Base-by-base conservation (phyloP, 768 basidiomycete genomes). In the Termitomyces sp. region DNA sequence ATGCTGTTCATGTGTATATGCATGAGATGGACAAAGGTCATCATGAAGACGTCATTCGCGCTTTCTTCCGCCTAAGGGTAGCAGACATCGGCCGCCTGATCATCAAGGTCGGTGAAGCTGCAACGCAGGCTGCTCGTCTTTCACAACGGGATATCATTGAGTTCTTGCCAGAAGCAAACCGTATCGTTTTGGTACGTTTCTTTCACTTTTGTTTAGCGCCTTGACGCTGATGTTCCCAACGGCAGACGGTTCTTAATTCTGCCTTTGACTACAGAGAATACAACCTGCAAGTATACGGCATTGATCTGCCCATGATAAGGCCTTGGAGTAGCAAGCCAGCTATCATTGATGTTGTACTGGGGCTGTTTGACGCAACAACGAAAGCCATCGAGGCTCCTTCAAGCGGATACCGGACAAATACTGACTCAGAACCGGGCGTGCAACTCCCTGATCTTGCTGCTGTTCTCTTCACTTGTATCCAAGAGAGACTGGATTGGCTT, bases 321-420 rank as follows among this genome's bases (percentile, higher is more conserved):
- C 86, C 91, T 0, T 98, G 95, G 96, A 93, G 93, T 18, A 91
- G 92, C 66, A 78, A 78, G 48, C 76, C 85, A 3, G 68, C 75
- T 0, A 70, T 91, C 16, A 83, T 96, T 54, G 89, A 93, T 45
- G 78, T 84, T 9, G 71, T 90, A 6, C 77, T 87, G 27, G 78
- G 79, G 48, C 77, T 96, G n/a, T 94, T 95, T 64, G 84, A 88
- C 48, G 68, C 78, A 1, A 86, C 84, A 1, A 82, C 83, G 6
- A 77, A 75, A 57, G 71, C 77, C 7, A 67, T 83, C 8, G 82
- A 85, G 48, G 62, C 73, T 5, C 64, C 73, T 18, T 63, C 70
- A 5, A 61, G 69, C 2, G 71, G 72, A 18, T 69, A 55, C 33
- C 67, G 65, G 47, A 67, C 63, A 33, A 58, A 54, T 56, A 68